Conservation (phyloP, 2,329 filamentous ascomycete genomes). For the Pyrenophora teres region DNA sequence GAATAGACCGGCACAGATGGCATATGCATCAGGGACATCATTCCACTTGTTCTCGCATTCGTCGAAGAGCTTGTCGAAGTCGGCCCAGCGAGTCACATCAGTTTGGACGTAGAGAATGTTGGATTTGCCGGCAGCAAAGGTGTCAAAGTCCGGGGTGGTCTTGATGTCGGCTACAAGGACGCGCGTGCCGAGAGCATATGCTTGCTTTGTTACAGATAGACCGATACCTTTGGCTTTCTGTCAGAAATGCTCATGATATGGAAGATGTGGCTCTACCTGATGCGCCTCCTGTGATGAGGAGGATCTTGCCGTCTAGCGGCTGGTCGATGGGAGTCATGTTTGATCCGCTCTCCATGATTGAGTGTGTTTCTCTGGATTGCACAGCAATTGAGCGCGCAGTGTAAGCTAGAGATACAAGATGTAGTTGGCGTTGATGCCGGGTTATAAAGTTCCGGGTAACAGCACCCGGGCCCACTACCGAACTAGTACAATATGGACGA, state of each 20-base stretch:
- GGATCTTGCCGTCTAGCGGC: constrained; percentile 39
- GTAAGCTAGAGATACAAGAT: no score
- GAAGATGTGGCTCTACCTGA: constrained; percentile 27
- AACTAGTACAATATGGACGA: background rate
- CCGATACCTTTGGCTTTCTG: constrained; percentile 36
- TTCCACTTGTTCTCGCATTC: constrained; percentile 35
- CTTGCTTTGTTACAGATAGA: constrained; percentile 37
- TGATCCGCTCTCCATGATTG: no score
- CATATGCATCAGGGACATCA: constrained; percentile 41
- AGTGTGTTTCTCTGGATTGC: no score
- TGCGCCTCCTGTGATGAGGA: constrained; percentile 44
- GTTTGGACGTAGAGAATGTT: constrained; percentile 35
- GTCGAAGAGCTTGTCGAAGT: constrained; percentile 32
- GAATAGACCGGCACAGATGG: constrained; percentile 39
- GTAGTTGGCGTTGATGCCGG: background rate
- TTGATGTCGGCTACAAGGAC: constrained; percentile 35
- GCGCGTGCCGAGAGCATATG: constrained; percentile 25
- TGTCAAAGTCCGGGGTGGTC: constrained; percentile 27
- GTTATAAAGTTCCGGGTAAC: background rate
- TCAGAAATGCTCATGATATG: background rate
- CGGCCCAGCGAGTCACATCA: constrained; percentile 36
- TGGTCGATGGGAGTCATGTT: constrained; percentile 32
- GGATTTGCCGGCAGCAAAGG: constrained; percentile 21
- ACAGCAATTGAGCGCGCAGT: no score
- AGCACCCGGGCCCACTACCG: background rate